These are phyloP conservation scores for Besnoitia besnoiti DNA, from an alignment of 169 alveolate genomes.

Conservation along the genomic window DNA sequence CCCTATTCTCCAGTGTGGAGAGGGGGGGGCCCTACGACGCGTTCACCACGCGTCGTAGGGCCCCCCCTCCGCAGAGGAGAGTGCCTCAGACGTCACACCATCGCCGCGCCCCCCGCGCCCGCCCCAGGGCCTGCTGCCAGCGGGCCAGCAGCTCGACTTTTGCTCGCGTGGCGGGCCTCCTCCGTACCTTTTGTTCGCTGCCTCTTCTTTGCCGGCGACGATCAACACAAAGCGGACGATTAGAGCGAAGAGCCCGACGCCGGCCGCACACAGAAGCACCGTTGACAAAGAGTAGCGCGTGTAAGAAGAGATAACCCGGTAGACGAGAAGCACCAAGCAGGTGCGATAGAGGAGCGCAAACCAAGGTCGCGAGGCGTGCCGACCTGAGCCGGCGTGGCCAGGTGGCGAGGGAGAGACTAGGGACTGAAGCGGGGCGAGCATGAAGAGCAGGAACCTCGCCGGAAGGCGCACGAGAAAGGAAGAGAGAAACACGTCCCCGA, in stretches of 20 bases:
- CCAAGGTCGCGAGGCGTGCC: constrained; percentile 48
- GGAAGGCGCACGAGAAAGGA: constrained; percentile 44
- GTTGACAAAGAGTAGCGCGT: background rate
- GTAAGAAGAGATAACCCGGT: background rate
- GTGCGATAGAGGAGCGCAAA: constrained; percentile 45
- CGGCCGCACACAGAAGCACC: constrained; percentile 1
- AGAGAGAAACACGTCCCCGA: constrained; percentile 22
- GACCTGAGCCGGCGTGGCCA: background rate
- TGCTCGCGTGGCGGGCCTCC: background rate
- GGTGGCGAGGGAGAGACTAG: background rate
- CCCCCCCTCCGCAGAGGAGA: too few species aligned
- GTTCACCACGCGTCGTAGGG: too few species aligned
- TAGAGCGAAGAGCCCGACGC: constrained; percentile 1
- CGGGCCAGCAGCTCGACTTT: too few species aligned
- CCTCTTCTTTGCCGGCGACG: constrained; percentile 25
- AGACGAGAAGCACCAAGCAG: constrained; percentile 47
- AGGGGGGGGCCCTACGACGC: too few species aligned
- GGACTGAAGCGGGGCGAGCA: constrained; percentile 32
- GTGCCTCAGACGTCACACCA: background rate
- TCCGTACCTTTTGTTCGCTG: background rate
- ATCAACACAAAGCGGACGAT: background rate
- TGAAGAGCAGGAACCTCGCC: background rate
- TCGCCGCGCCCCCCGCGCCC: background rate
- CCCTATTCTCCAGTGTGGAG: too few species aligned
- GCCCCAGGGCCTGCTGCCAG: too few species aligned